Conservation (phyloP, 148 eudicot species). For the Arctostaphylos glauca region DNA sequence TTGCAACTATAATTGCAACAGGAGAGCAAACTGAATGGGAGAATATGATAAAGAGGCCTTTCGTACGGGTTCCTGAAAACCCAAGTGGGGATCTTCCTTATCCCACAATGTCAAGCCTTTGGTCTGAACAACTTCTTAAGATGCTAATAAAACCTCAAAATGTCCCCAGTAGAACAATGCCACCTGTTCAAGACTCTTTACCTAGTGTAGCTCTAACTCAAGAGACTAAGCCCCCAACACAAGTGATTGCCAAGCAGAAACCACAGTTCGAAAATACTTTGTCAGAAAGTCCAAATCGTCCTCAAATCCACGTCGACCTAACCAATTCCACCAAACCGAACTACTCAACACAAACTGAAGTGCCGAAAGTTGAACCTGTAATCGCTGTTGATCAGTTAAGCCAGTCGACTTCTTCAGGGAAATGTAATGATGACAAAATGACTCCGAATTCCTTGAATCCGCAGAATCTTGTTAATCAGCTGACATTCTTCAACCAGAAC, state of each 20-base stretch:
- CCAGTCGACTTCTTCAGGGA: constrained; percentile 31
- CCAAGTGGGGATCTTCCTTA: constrained; percentile 34
- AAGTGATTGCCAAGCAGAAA: constrained; percentile 34
- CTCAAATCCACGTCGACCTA: constrained; percentile 31
- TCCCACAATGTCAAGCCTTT: constrained; percentile 54
- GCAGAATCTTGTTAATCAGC: constrained; percentile 29
- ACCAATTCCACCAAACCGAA: constrained; percentile 17
- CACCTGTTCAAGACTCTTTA: constrained; percentile 31
- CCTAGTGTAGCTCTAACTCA: constrained; percentile 21
- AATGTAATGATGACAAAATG: constrained; percentile 32
- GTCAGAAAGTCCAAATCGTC: constrained; percentile 21
- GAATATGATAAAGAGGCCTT: constrained; percentile 54
- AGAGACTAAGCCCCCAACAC: constrained; percentile 25
- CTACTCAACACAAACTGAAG: constrained; percentile 21
- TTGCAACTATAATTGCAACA: constrained; percentile 6
- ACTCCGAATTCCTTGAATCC: constrained; percentile 16
- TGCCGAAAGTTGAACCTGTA: constrained; percentile 32
- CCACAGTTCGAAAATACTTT: constrained; percentile 28
- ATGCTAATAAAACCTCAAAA: constrained; percentile 58
- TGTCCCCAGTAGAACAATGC: constrained; percentile 13
- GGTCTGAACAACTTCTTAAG: constrained; percentile 77
- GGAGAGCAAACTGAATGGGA: constrained; percentile 81
- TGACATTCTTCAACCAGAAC: constrained; percentile 21
- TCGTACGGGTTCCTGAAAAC: constrained; percentile 46
- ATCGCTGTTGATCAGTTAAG: constrained; percentile 27